A percentile compares a stretch with the other conserved stretches of the same genome.
These are phyloP conservation scores for Mediolabrus comicus DNA, from an alignment of 108 stramenopile species.

Conservation along the genomic window DNA sequence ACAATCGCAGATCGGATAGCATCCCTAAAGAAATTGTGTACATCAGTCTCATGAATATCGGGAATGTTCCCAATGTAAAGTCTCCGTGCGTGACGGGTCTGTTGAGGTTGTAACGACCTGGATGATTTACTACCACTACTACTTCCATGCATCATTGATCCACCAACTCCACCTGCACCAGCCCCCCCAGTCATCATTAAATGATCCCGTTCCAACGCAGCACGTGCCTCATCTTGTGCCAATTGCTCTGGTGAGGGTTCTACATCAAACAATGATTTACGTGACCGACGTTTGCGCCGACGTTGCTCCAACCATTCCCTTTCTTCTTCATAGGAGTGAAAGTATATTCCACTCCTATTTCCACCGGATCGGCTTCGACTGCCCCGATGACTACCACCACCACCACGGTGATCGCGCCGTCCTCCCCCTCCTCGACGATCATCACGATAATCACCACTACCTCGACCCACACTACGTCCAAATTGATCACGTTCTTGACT, in stretches of 20 bases:
- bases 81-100: slow-evolving; percentile 93
- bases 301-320: slow-evolving; percentile 79
- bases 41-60: slow-evolving; percentile 75
- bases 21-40: slow-evolving; percentile 82
- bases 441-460: neutral
- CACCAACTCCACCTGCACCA: neutral
- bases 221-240: slow-evolving; percentile 54
- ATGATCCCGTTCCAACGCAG: slow-evolving; percentile 27
- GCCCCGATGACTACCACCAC: neutral
- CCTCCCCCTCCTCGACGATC: slow-evolving; percentile 17
- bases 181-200: slow-evolving; percentile 28
- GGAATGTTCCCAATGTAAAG: slow-evolving; percentile 94
- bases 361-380: neutral
- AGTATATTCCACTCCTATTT: slow-evolving; percentile 31
- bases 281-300: slow-evolving; percentile 65
- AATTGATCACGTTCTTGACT: slow-evolving; percentile 12
- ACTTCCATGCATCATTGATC: slow-evolving; percentile 18
- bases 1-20: slow-evolving; percentile 70
- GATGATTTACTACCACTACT: slow-evolving; percentile 47
- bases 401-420: neutral
- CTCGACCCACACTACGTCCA: slow-evolving; percentile 1
- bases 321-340: slow-evolving; percentile 78
- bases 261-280: slow-evolving; percentile 71
- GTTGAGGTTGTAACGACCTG: slow-evolving; percentile 64
- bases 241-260: slow-evolving; percentile 70